Conservation (phyloP, 495 filamentous ascomycete species). For the Aspergillus coremiiformis region DNA sequence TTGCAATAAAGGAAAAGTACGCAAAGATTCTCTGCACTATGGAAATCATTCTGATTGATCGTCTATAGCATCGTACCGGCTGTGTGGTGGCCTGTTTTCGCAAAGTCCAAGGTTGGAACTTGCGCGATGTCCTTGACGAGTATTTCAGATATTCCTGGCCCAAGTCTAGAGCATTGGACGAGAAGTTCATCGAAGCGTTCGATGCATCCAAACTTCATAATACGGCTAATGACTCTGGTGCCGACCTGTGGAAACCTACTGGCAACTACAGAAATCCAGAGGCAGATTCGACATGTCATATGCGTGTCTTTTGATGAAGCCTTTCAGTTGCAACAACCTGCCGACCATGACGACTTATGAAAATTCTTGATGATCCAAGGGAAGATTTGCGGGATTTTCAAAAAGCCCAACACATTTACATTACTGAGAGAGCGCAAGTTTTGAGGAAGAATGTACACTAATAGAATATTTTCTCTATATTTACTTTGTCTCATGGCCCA, state of each 20-base stretch:
- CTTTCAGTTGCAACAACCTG: not conserved
- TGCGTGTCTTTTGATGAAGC: not conserved
- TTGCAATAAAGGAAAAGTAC: conserved; percentile 81
- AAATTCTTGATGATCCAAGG: not conserved
- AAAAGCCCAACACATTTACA: not conserved
- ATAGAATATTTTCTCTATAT: not conserved
- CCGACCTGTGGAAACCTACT: conserved; percentile 9
- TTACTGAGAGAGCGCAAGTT: not conserved
- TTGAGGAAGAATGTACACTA: not conserved
- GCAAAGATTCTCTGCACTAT: conserved; percentile 3
- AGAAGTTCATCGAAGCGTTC: conserved; percentile 45
- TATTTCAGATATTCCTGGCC: conserved; percentile 59
- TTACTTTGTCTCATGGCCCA: not conserved
- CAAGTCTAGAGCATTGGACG: conserved; percentile 51
- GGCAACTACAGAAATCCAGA: not conserved
- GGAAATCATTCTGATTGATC: not conserved
- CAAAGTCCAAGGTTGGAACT: conserved; percentile 53
- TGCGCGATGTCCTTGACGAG: conserved; percentile 52
- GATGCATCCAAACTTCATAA: conserved; percentile 21
- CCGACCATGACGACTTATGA: not conserved
- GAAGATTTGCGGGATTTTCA: not conserved
- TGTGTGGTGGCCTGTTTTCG: conserved; percentile 70
- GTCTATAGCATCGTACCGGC: conserved; percentile 70
- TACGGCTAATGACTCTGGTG: conserved; percentile 9
- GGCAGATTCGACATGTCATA: not conserved